A percentile compares a stretch with the other conserved stretches of the same genome.
phyloP scores from a whole-genome alignment of 73 alveolate genomes.

The Blepharisma stoltei region DNA sequence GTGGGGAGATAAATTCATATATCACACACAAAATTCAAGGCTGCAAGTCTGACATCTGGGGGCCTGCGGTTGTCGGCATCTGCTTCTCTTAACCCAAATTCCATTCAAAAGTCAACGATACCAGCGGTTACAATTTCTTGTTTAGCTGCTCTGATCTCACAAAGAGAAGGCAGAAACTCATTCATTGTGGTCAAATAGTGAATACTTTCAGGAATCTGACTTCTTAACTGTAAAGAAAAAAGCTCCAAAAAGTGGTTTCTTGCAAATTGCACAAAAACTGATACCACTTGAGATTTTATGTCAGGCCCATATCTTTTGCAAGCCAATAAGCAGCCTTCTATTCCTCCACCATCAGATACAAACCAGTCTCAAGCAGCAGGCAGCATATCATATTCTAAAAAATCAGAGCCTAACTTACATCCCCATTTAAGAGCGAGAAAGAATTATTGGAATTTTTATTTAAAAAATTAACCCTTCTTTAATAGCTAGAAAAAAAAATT shows the following conservation, averaged over 20 bases:
- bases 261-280: slow-evolving; percentile 41
- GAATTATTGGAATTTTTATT: too few relatives aligned
- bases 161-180: slow-evolving; percentile 42
- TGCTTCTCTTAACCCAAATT: slow-evolving; percentile 60
- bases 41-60: slow-evolving; percentile 70
- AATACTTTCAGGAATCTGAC: slow-evolving; percentile 35
- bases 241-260: slow-evolving; percentile 53
- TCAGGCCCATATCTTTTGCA: slow-evolving; percentile 73
- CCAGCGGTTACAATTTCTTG: slow-evolving; percentile 58
- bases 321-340: slow-evolving; percentile 73
- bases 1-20: slow-evolving; percentile 65
- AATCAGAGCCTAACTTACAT: slow-evolving; percentile 25
- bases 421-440: too few relatives aligned
- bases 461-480: too few relatives aligned
- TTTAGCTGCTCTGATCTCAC: slow-evolving; percentile 38
- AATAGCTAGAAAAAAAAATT: too few relatives aligned
- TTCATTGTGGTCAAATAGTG: slow-evolving; percentile 42
- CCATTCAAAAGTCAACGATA: slow-evolving; percentile 71
- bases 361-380: slow-evolving; percentile 90
- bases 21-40: slow-evolving; percentile 64
- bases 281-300: slow-evolving; percentile 50
- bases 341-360: slow-evolving; percentile 75
- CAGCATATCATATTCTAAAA: slow-evolving; percentile 62
- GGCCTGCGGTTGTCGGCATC: slow-evolving; percentile 73
- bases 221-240: slow-evolving; percentile 48